Percentiles rank a stretch among this genome's conserved stretches.
Evolutionary conservation across 1,284 basidiomycete genomes (phyloP).

Genomic region (Trametes sp.): DNA sequence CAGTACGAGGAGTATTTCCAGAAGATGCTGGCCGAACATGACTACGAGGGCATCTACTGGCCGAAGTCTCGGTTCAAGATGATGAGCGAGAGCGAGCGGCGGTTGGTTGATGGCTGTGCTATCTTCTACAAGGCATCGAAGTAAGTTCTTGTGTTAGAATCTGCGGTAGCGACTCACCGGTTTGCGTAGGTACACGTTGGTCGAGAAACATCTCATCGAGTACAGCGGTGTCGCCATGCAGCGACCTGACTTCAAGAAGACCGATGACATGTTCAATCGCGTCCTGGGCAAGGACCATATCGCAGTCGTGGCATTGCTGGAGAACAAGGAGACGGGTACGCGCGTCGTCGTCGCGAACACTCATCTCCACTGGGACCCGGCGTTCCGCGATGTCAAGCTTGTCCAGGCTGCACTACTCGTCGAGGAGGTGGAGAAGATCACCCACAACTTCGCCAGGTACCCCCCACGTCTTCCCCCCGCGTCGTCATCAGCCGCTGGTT

Average conservation of each 20-base stretch:
- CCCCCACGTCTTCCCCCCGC: conserved; percentile 66
- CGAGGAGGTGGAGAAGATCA: conserved; percentile 93
- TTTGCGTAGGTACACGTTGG: conserved; percentile 81
- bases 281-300: conserved; percentile 97
- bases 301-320: conserved; percentile 88
- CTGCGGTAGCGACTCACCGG: conserved; percentile 1
- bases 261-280: conserved; percentile 99
- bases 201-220: conserved; percentile 95
- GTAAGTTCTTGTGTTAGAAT: conserved; percentile 57
- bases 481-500: conserved; percentile 44
- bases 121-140: conserved; percentile 93
- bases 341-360: conserved; percentile 91
- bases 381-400: conserved; percentile 96
- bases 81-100: conserved; percentile 89
- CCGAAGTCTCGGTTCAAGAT: conserved; percentile 96
- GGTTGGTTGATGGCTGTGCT: conserved; percentile 95
- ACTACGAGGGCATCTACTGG: conserved; percentile 93
- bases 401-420: conserved; percentile 93
- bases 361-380: conserved; percentile 95
- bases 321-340: conserved; percentile 87
- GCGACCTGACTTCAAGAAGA: conserved; percentile 96
- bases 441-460: conserved; percentile 84
- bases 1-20: conserved; percentile 96
- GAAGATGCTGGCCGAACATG: conserved; percentile 77
- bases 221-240: conserved; percentile 95